phyloP scores from a whole-genome alignment of 768 basidiomycete genomes.

The Pleurotus giganteus region DNA sequence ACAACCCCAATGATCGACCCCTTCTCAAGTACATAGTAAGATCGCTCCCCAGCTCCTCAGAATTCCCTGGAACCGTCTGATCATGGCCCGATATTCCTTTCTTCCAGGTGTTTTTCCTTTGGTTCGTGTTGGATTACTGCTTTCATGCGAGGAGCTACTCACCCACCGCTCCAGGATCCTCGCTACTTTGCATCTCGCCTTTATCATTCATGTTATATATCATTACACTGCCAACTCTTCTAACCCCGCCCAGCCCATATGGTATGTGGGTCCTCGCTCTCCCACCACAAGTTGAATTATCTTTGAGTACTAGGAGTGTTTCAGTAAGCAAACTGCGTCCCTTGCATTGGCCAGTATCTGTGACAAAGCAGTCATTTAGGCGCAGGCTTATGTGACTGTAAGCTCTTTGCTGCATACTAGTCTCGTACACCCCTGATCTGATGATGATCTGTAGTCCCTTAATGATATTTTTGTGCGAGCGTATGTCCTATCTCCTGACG shows the following conservation, averaged over 20 bases:
- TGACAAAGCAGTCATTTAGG: background rate
- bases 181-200: background rate
- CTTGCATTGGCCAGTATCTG: background rate
- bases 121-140: background rate
- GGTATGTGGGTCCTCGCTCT: background rate
- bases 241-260: background rate
- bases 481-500: background rate
- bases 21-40: background rate
- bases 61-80: no score
- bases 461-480: background rate
- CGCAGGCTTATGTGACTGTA: background rate
- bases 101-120: background rate
- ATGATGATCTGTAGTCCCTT: background rate
- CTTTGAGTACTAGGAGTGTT: background rate
- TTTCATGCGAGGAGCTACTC: background rate
- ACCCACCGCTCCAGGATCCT: background rate
- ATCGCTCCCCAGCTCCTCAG: no score
- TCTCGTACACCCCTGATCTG: background rate
- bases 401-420: background rate
- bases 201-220: background rate
- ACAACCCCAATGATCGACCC: background rate
- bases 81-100: background rate
- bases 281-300: background rate
- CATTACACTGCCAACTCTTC: background rate
- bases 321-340: background rate